A percentile compares a stretch with the other conserved stretches of the same genome.
Evolutionary conservation across 2,329 filamentous ascomycete genomes (phyloP).

Genomic region (Curvularia spicifera): DNA sequence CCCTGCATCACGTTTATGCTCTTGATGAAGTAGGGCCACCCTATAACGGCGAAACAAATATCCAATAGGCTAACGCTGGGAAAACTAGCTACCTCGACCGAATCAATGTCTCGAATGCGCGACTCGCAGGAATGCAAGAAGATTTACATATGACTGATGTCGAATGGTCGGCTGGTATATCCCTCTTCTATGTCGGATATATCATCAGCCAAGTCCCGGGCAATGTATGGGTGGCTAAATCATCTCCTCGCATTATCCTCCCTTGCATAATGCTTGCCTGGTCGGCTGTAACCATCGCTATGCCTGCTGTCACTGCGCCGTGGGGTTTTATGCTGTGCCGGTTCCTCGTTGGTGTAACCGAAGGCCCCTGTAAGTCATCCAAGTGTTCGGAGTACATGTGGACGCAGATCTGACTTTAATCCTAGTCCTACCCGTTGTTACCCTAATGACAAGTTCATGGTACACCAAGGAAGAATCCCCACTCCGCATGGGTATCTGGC

Average conservation of each 20-base stretch:
- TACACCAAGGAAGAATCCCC: constrained; percentile 56
- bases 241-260: constrained; percentile 39
- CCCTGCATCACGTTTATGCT: constrained; percentile 44
- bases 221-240: constrained; percentile 55
- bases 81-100: constrained; percentile 49
- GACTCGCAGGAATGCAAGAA: constrained; percentile 49
- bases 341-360: constrained; percentile 50
- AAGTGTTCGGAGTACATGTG: neutral
- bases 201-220: constrained; percentile 56
- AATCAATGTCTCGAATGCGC: constrained; percentile 52
- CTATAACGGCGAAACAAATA: neutral
- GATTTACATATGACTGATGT: constrained; percentile 43
- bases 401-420: neutral
- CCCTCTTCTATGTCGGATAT: constrained; percentile 56
- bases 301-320: constrained; percentile 48
- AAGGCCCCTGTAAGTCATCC: constrained; percentile 36
- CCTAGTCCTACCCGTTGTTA: constrained; percentile 47
- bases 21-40: constrained; percentile 34
- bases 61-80: neutral
- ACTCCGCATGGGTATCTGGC: constrained; percentile 55
- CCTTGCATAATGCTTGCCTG: constrained; percentile 49
- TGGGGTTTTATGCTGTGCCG: constrained; percentile 47
- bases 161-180: constrained; percentile 53
- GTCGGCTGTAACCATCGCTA: constrained; percentile 52
- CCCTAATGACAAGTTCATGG: constrained; percentile 53